A percentile compares a stretch with the other conserved stretches of the same genome.
phyloP scores from a whole-genome alignment of 306 rosid species.

The Crotalaria pallida region DNA sequence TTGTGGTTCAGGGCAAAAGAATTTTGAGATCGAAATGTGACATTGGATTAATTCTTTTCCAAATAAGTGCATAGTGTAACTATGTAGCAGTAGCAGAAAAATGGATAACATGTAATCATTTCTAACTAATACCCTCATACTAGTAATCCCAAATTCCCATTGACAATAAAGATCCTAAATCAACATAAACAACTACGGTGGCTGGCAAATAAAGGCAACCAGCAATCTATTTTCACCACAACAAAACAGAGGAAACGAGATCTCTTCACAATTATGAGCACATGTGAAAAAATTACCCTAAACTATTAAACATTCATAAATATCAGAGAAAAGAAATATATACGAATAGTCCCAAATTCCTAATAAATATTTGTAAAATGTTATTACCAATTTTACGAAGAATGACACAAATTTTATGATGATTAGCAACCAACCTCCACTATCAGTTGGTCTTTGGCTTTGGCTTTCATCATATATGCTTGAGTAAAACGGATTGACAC shows the following conservation, averaged over 20 bases:
- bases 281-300: background rate
- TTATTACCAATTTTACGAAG: background rate
- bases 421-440: slow-evolving; percentile 49
- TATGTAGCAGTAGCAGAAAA: slow-evolving; percentile 2
- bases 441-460: slow-evolving; percentile 33
- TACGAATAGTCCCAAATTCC: background rate
- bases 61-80: background rate
- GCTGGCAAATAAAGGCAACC: background rate
- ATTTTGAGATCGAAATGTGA: background rate
- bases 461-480: slow-evolving; percentile 48
- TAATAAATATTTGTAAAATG: background rate
- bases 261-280: background rate
- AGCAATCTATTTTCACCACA: background rate
- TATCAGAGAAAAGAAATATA: background rate
- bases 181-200: slow-evolving; percentile 2
- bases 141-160: background rate
- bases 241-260: background rate
- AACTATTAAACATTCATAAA: background rate
- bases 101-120: background rate
- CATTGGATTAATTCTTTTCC: background rate
- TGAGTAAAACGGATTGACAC: slow-evolving; percentile 62
- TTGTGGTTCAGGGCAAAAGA: background rate
- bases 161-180: background rate
- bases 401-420: background rate
- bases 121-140: background rate